Evolutionary conservation across 2,329 filamentous ascomycete genomes (phyloP), one percentile per base, ranked within the genome.

Genomic region (Macroventuria anomochaeta): DNA sequence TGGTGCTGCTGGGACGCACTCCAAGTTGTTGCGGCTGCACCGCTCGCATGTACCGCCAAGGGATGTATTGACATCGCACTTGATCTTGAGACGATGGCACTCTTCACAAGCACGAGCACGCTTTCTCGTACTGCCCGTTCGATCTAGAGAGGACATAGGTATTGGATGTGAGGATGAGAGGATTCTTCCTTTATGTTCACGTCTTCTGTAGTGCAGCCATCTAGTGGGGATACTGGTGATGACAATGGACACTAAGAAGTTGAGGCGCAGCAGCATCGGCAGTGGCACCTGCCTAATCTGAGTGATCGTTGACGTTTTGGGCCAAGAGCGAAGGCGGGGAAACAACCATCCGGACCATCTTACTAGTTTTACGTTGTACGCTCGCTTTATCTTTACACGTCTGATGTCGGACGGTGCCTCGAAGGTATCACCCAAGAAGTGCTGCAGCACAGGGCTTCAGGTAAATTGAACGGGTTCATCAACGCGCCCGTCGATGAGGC

Each of bases 61-160:
- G 6, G 46, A 48, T 17, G 57, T 54, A 57, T 46, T 66, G 13
- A 67, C 51, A 43, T 68, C 64, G 55, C 66, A 69, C 41, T 68
- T 69, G 51, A 69, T 69, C 48, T 69, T 69, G 13, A 69, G 56
- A 18, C 64, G 62, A 46, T 69, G 66, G 46, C 66, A 69, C 47
- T 63, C 65, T 59, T 68, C 62, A 53, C 66, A 69, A 41, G 66
- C 66, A 37, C 66, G 61, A 44, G 50, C 46, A 15, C 65, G 65
- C 53, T 67, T 69, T 25, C 54, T 61, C 53, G 61, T 64, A 59
- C 64, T 48, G 29, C 21, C 38, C 15, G 34, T 29, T 6, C 51
- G 32, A 7, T 23, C 33, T 11, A 43, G 39, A 29, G 38, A 38
- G 20, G 42, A 37, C 50, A 53, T 53, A 10, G 20, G 1, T 18